Percentiles rank a stretch among this genome's conserved stretches.
Conservation (phyloP, 2,329 filamentous ascomycete genomes). For the Teratosphaeria gauchensis region DNA sequence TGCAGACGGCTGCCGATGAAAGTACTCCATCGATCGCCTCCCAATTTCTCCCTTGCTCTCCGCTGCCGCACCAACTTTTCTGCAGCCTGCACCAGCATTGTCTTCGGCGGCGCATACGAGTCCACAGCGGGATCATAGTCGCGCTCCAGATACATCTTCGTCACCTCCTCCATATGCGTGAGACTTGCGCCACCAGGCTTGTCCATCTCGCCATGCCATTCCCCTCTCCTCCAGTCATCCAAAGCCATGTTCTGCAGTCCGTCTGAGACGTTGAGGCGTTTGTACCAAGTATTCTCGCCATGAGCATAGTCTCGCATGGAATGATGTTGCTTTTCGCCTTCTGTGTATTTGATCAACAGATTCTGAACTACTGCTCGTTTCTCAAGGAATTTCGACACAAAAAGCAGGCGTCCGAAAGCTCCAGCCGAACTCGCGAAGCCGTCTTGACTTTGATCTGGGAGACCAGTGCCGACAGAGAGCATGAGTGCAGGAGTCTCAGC, state of each 20-base stretch:
- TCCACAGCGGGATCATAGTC: slow-evolving; percentile 28
- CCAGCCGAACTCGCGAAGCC: slow-evolving; percentile 39
- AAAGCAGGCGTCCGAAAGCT: slow-evolving; percentile 31
- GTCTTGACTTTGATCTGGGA: slow-evolving; percentile 34
- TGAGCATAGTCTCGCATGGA: slow-evolving; percentile 37
- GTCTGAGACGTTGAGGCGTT: slow-evolving; percentile 38
- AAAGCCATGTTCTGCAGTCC: slow-evolving; percentile 38
- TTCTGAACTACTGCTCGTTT: slow-evolving; percentile 42
- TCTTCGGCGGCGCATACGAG: slow-evolving; percentile 35
- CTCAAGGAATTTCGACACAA: slow-evolving; percentile 37
- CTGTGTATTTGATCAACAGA: slow-evolving; percentile 43
- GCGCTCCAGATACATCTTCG: slow-evolving; percentile 30
- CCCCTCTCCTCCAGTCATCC: slow-evolving; percentile 38
- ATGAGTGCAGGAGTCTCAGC: slow-evolving; percentile 33
- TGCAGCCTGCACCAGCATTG: slow-evolving; percentile 37
- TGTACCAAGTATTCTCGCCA: slow-evolving; percentile 43
- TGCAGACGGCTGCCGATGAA: slow-evolving; percentile 9
- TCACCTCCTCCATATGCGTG: slow-evolving; percentile 36
- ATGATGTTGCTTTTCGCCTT: slow-evolving; percentile 40
- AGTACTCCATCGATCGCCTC: slow-evolving; percentile 23
- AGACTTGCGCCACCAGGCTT: slow-evolving; percentile 32
- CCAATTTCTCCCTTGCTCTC: slow-evolving; percentile 30
- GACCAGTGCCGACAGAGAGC: slow-evolving; percentile 38
- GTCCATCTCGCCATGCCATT: slow-evolving; percentile 27
- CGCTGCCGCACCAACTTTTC: slow-evolving; percentile 40